phyloP scores from a whole-genome alignment of 192 early-diverging fungal genomes.

The Ramicandelaber brevisporus region DNA sequence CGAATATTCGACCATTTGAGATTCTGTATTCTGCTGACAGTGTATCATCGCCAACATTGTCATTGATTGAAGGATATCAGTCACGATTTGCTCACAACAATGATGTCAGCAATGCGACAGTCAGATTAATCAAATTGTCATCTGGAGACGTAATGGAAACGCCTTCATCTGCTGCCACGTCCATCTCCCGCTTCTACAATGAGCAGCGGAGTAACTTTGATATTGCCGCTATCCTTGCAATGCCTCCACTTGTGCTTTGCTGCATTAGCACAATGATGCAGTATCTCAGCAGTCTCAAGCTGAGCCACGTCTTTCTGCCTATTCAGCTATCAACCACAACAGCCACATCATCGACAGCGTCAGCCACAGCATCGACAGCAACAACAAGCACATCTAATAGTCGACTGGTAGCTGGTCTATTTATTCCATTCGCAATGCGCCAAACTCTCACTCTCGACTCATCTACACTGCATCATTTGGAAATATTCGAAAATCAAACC shows the following conservation, averaged over 20 bases:
- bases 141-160: too few species aligned
- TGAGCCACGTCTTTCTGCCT: too few species aligned
- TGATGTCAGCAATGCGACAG: conserved; percentile 30
- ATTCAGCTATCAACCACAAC: conserved; percentile 7
- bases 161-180: too few species aligned
- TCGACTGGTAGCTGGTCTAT: conserved; percentile 27
- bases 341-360: conserved; percentile 1
- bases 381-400: conserved; percentile 24
- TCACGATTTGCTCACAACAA: conserved; percentile 8
- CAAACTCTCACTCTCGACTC: conserved; percentile 44
- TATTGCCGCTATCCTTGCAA: too few species aligned
- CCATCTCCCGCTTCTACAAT: too few species aligned
- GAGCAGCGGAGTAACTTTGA: too few species aligned
- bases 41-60: too few species aligned
- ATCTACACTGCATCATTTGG: conserved; percentile 32
- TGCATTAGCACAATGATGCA: conserved; percentile 3
- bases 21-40: too few species aligned
- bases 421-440: conserved; percentile 31
- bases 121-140: conserved; percentile 3
- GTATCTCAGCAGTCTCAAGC: too few species aligned
- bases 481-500: conserved; percentile 29
- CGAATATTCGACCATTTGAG: conserved; percentile 37
- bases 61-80: too few species aligned
- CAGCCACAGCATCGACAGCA: conserved; percentile 8
- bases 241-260: neutral